Evolutionary conservation across 169 alveolate species (phyloP).

Genomic region (Plasmodium chabaudi): DNA sequence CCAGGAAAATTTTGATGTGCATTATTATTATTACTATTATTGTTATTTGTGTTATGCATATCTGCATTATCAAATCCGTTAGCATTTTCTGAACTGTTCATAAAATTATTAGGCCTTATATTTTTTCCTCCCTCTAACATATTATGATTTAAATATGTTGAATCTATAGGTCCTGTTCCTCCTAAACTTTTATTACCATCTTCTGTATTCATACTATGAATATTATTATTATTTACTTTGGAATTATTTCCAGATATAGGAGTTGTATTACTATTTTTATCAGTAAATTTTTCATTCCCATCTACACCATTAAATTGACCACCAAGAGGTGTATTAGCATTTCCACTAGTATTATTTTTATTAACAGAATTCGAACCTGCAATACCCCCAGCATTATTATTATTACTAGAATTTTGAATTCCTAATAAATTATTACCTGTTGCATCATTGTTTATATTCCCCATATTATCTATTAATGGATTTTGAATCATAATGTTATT

Average conservation of each 20-base stretch:
- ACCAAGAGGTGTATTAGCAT: too few relatives aligned
- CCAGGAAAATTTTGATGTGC: conserved; percentile 3
- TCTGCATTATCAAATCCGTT: conserved; percentile 22
- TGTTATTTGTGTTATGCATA: background rate
- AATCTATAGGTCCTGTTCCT: background rate
- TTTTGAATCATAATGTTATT: conserved; percentile 32
- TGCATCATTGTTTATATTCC: background rate
- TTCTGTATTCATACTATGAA: background rate
- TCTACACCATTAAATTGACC: background rate
- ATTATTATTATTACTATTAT: background rate
- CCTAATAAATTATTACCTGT: conserved; percentile 16
- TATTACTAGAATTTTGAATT: conserved; percentile 7
- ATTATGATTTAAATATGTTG: conserved; percentile 44
- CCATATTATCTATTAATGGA: conserved; percentile 10
- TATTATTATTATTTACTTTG: background rate
- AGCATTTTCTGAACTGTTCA: conserved; percentile 53
- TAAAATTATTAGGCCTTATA: conserved; percentile 34
- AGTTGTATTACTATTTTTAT: background rate
- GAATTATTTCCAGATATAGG: background rate
- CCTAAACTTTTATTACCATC: background rate
- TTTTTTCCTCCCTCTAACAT: conserved; percentile 31
- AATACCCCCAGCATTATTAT: background rate
- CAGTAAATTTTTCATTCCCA: background rate
- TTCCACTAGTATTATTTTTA: too few relatives aligned
- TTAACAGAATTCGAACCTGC: too few relatives aligned